Conservation (phyloP, 257 asterid genomes). For the Ophiorrhiza pumila region DNA sequence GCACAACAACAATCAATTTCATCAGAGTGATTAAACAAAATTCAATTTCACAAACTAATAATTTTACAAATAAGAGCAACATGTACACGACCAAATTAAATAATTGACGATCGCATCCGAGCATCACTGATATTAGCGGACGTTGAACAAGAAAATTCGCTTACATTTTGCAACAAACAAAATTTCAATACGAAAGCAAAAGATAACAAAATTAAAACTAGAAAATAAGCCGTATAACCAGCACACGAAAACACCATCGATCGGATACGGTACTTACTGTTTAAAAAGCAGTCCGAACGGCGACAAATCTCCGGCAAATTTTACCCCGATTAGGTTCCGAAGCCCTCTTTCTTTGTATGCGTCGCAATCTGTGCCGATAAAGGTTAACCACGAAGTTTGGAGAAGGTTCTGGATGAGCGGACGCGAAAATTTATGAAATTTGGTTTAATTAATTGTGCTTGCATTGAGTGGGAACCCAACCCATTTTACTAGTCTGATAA, state of each 20-base stretch:
- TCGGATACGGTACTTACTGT: slow-evolving; percentile 11
- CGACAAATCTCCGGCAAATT: background rate
- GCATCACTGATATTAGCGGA: background rate
- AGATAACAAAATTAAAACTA: background rate
- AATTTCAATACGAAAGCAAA: too few relatives aligned
- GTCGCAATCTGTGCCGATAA: background rate
- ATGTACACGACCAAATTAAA: background rate
- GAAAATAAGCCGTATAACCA: background rate
- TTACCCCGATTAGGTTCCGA: too few relatives aligned
- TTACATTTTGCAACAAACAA: too few relatives aligned
- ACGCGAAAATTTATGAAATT: slow-evolving; percentile 23
- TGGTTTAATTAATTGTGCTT: slow-evolving; percentile 6
- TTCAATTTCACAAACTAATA: background rate
- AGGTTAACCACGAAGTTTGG: background rate
- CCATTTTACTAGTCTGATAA: too few relatives aligned
- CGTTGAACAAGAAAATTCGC: too few relatives aligned
- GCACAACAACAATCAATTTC: too few relatives aligned
- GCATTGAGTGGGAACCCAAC: too few relatives aligned
- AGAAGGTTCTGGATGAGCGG: slow-evolving; percentile 41
- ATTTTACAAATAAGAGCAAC: background rate
- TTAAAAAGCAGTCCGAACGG: background rate
- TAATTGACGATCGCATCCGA: background rate
- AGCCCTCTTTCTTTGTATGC: too few relatives aligned
- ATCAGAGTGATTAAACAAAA: background rate
- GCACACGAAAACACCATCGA: background rate